phyloP scores from a whole-genome alignment of 768 basidiomycete genomes.

The Agrocybe praecox region DNA sequence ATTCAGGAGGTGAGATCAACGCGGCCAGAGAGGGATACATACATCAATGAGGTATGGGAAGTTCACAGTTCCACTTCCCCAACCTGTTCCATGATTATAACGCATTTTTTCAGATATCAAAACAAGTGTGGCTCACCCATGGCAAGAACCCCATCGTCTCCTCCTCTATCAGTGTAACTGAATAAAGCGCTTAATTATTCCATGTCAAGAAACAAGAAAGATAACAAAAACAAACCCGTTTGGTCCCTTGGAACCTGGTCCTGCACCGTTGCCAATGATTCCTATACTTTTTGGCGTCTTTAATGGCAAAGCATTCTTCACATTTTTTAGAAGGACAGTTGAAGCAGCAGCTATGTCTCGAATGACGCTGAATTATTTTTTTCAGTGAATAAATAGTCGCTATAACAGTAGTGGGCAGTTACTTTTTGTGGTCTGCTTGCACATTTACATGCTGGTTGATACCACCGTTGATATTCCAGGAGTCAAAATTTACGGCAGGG shows the following conservation, averaged over 20 bases:
- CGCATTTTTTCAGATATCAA: background rate
- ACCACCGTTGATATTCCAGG: slow-evolving; percentile 40
- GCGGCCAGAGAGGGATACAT: slow-evolving; percentile 7
- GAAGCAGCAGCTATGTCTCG: slow-evolving; percentile 62
- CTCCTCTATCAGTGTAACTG: slow-evolving; percentile 52
- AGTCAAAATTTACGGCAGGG: slow-evolving; percentile 64
- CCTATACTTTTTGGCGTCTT: slow-evolving; percentile 48
- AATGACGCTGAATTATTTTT: slow-evolving; percentile 42
- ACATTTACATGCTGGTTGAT: slow-evolving; percentile 56
- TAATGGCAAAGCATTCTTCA: slow-evolving; percentile 44
- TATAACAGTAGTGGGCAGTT: slow-evolving; percentile 1
- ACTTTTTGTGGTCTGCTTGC: slow-evolving; percentile 55
- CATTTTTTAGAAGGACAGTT: slow-evolving; percentile 67
- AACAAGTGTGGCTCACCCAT: slow-evolving; percentile 43
- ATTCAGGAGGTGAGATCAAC: background rate
- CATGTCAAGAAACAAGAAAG: background rate
- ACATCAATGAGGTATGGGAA: slow-evolving; percentile 55
- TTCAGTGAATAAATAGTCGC: background rate
- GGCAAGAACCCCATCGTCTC: slow-evolving; percentile 60
- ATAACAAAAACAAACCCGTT: slow-evolving; percentile 45
- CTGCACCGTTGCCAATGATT: slow-evolving; percentile 62
- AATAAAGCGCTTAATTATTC: background rate
- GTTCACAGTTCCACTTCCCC: slow-evolving; percentile 52
- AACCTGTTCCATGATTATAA: slow-evolving; percentile 30
- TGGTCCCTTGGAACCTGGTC: slow-evolving; percentile 51